Conservation (phyloP, 768 basidiomycete species). For the Clathrus columnatus region DNA sequence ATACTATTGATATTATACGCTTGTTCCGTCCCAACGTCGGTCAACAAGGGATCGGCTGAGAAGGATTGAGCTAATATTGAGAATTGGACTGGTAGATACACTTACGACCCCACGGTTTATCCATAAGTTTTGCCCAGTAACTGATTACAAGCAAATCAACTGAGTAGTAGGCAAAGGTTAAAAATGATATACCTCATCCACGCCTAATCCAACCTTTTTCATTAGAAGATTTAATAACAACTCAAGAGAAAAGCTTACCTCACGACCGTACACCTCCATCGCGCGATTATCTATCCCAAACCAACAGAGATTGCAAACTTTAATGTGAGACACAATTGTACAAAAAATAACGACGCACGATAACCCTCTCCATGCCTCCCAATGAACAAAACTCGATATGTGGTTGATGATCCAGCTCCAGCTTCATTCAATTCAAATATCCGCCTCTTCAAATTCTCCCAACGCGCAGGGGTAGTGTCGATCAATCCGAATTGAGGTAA, state of each 20-base stretch:
- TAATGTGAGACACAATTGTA: no score
- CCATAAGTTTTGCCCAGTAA: conserved; percentile 58
- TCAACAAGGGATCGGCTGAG: conserved; percentile 59
- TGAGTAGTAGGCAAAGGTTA: background rate
- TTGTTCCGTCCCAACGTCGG: conserved; percentile 46
- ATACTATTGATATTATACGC: conserved; percentile 34
- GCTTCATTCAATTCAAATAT: conserved; percentile 39
- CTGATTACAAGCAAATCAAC: no score
- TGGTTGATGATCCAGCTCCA: conserved; percentile 26
- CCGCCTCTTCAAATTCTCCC: conserved; percentile 35
- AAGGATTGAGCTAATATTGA: conserved; percentile 11
- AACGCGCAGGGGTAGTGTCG: conserved; percentile 41
- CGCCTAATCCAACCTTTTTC: no score
- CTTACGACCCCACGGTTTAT: conserved; percentile 66
- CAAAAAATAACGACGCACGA: conserved; percentile 37
- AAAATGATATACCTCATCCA: conserved; percentile 50
- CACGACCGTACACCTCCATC: conserved; percentile 44
- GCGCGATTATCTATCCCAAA: conserved; percentile 62
- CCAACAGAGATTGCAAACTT: background rate
- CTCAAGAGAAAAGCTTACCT: conserved; percentile 21
- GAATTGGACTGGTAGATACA: background rate
- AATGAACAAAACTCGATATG: conserved; percentile 58
- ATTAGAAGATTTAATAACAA: background rate
- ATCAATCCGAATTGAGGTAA: conserved; percentile 51
- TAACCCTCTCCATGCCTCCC: conserved; percentile 67